Evolutionary conservation across 495 filamentous ascomycete species (phyloP).

Genomic region (Penicillium atrosanguineum): DNA sequence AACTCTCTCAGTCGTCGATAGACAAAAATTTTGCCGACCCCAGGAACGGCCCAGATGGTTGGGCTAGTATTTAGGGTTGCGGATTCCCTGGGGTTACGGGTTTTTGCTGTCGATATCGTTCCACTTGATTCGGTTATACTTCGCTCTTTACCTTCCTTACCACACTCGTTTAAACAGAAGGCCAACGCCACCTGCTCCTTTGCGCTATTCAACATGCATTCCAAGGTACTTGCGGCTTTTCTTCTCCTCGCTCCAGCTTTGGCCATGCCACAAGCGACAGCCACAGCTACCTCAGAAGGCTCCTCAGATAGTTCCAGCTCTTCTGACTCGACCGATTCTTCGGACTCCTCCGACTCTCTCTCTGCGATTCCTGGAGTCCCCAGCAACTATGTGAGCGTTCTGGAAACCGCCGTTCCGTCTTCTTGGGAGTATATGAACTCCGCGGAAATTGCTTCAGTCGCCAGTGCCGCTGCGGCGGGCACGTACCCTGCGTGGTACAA

Average conservation of each 20-base stretch:
- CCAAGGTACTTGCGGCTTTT: neutral
- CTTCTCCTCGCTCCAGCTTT: neutral
- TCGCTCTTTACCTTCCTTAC: neutral
- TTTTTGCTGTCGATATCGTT: neutral
- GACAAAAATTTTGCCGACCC: neutral
- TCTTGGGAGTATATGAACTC: neutral
- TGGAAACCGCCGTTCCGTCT: conserved; percentile 49
- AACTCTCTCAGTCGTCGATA: neutral
- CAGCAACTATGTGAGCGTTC: conserved; percentile 59
- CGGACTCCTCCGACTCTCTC: neutral
- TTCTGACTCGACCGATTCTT: neutral
- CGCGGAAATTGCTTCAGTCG: neutral
- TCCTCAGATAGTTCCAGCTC: neutral
- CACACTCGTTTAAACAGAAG: neutral
- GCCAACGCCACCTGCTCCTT: neutral
- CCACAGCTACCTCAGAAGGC: too few species aligned
- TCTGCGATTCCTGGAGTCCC: conserved; percentile 32
- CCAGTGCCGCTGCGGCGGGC: neutral
- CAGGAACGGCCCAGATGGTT: neutral
- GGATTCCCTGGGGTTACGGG: neutral
- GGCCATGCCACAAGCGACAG: neutral
- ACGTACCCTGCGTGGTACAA: neutral
- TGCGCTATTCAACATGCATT: neutral
- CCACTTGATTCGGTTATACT: neutral
- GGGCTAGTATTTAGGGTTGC: neutral